phyloP scores from a whole-genome alignment of 2,329 filamentous ascomycete genomes.

The Penicillium thymicola region DNA sequence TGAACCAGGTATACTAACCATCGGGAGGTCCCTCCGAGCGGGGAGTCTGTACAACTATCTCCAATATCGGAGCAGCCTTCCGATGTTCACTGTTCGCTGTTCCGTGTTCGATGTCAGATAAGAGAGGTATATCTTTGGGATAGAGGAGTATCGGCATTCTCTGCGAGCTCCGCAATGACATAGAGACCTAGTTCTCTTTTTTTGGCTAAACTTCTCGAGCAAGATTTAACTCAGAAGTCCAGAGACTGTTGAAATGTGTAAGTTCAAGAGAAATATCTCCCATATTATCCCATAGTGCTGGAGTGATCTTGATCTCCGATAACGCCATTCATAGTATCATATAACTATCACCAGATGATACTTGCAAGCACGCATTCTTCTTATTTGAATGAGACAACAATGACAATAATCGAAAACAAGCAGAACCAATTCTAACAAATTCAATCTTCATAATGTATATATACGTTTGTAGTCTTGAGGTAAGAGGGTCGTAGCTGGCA shows the following conservation, averaged over 20 bases:
- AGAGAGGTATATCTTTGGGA: not conserved
- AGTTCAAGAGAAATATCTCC: not conserved
- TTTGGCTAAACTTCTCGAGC: not conserved
- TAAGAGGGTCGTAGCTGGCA: not conserved
- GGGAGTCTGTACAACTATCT: not conserved
- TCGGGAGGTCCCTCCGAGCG: conserved; percentile 8
- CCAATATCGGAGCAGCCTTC: conserved; percentile 13
- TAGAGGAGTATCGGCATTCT: not conserved
- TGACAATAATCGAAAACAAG: not conserved
- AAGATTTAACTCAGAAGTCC: not conserved
- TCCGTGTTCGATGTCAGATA: not conserved
- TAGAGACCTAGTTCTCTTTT: not conserved
- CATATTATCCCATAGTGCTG: not conserved
- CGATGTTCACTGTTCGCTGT: conserved; percentile 1
- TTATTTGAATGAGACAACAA: not conserved
- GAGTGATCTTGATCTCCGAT: not conserved
- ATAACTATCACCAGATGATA: not conserved
- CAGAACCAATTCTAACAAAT: no score
- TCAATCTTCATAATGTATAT: not conserved
- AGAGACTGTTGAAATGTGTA: not conserved
- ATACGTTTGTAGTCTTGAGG: not conserved
- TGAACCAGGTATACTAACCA: not conserved
- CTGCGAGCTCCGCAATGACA: not conserved
- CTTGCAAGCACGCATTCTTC: not conserved
- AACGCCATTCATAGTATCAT: not conserved